phyloP scores from a whole-genome alignment of 2,329 filamentous ascomycete genomes.

The Alternaria brassicicola region DNA sequence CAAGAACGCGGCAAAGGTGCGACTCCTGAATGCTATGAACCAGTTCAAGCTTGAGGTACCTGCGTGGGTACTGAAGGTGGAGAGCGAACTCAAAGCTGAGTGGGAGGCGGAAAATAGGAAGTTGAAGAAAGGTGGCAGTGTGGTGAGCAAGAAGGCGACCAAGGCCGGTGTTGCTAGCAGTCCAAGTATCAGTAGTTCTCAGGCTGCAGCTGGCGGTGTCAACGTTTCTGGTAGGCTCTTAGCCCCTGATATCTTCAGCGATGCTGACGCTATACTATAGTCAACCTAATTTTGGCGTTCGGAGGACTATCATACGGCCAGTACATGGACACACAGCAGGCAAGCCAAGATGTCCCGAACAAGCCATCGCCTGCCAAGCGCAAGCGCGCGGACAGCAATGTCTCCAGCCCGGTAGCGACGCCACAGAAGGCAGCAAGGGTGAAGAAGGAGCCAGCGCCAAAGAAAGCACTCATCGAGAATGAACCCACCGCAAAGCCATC shows the following conservation, averaged over 20 bases:
- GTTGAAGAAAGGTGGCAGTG: conserved; percentile 46
- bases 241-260: too few relatives aligned
- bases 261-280: neutral
- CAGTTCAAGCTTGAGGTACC: conserved; percentile 58
- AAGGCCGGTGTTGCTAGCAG: neutral
- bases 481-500: neutral
- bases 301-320: neutral
- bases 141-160: neutral
- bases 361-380: conserved; percentile 6
- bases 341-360: neutral
- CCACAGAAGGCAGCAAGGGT: conserved; percentile 7
- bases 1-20: conserved; percentile 64
- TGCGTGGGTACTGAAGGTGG: conserved; percentile 55
- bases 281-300: conserved; percentile 10
- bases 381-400: neutral
- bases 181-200: neutral
- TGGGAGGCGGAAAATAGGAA: conserved; percentile 60
- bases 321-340: neutral
- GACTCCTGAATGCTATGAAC: conserved; percentile 64
- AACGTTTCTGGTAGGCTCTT: conserved; percentile 19
- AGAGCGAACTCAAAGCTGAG: conserved; percentile 63
- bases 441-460: conserved; percentile 7
- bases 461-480: neutral
- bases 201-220: neutral
- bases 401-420: neutral